Evolutionary conservation across 1,284 basidiomycete species (phyloP).

Genomic region (Chalciporus sp.): DNA sequence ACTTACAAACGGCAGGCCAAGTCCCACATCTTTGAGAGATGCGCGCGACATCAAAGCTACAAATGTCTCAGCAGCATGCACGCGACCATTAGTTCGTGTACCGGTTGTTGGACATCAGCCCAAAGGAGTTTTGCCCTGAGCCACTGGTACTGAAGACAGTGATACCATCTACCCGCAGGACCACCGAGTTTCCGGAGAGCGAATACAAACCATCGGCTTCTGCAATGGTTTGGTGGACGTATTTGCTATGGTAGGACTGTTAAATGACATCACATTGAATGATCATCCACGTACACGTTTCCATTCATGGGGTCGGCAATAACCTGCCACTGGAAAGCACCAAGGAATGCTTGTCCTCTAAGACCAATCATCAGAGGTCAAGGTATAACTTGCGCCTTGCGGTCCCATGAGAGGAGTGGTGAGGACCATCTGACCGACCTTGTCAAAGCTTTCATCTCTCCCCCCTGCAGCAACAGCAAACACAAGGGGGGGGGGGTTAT

Average conservation of each 20-base stretch:
- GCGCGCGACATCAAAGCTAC: constrained; percentile 39
- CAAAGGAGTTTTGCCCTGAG: constrained; percentile 40
- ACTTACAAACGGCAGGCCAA: constrained; percentile 42
- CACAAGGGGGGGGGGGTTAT: too few relatives aligned
- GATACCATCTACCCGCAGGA: constrained; percentile 39
- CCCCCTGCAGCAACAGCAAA: too few relatives aligned
- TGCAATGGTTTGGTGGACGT: constrained; percentile 49
- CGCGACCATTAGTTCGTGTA: constrained; percentile 17
- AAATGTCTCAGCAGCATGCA: background rate
- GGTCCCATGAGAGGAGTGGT: background rate
- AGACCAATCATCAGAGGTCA: constrained; percentile 40
- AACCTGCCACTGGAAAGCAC: constrained; percentile 44
- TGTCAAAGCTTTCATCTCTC: too few relatives aligned
- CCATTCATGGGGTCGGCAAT: constrained; percentile 50
- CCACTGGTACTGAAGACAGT: constrained; percentile 33
- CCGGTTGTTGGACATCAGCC: constrained; percentile 34
- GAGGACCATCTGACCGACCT: too few relatives aligned
- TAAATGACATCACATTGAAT: too few relatives aligned
- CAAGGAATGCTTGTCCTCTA: constrained; percentile 44
- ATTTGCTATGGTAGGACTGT: constrained; percentile 42
- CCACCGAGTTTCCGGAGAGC: constrained; percentile 46
- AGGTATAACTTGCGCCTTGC: constrained; percentile 37
- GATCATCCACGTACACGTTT: constrained; percentile 50
- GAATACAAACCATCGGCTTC: constrained; percentile 47
- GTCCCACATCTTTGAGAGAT: constrained; percentile 43